A percentile compares a stretch with the other conserved stretches of the same genome.
Evolutionary conservation across 2,329 filamentous ascomycete species (phyloP).

Genomic region (Neophaeococcomyces aloes): DNA sequence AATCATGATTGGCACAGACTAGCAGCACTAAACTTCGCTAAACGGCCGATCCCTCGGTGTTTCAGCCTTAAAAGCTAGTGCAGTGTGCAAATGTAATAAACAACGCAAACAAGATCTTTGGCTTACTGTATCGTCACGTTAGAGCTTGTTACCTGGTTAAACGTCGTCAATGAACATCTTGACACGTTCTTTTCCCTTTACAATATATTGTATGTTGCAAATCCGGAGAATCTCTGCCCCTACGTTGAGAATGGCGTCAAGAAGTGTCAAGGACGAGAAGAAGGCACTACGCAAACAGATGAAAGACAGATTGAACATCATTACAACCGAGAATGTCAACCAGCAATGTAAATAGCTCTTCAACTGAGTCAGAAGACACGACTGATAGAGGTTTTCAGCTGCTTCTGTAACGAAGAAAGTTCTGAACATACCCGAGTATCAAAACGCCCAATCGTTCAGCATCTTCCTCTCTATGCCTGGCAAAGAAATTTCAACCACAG

Average conservation of each 20-base stretch:
- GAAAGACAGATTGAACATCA: constrained; percentile 11
- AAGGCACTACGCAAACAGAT: constrained; percentile 17
- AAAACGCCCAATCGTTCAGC: constrained; percentile 62
- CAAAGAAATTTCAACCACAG: constrained; percentile 73
- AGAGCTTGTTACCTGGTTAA: too few relatives aligned
- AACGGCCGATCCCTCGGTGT: too few relatives aligned
- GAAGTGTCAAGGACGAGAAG: constrained; percentile 17
- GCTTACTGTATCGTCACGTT: too few relatives aligned
- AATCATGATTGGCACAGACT: too few relatives aligned
- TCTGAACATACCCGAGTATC: constrained; percentile 60
- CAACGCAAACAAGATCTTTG: too few relatives aligned
- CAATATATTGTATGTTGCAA: background rate
- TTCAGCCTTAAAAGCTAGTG: too few relatives aligned
- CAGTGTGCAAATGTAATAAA: too few relatives aligned
- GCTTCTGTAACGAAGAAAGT: constrained; percentile 54
- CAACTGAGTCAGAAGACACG: background rate
- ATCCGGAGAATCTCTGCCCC: background rate
- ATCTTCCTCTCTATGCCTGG: constrained; percentile 89
- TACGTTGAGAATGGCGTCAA: constrained; percentile 8
- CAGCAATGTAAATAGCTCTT: constrained; percentile 18
- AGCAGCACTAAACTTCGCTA: too few relatives aligned
- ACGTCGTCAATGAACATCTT: too few relatives aligned
- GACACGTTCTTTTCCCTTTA: too few relatives aligned
- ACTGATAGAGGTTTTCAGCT: constrained; percentile 44
- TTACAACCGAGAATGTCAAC: constrained; percentile 15